A percentile compares a stretch with the other conserved stretches of the same genome.
Evolutionary conservation across 78 protist species (phyloP).

Genomic region (Dictyostelium capitatum): DNA sequence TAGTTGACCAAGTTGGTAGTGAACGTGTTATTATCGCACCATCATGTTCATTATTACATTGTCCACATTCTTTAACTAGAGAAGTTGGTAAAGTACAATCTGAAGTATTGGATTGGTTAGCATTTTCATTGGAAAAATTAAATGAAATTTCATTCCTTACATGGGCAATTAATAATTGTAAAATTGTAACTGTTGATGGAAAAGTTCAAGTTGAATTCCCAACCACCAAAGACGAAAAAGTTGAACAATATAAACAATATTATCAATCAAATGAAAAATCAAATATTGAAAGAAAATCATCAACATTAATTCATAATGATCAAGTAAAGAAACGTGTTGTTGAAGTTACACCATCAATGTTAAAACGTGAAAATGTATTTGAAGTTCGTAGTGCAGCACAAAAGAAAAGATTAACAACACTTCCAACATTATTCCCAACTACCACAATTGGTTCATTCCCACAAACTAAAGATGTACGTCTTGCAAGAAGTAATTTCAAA

Average conservation of each 20-base stretch:
- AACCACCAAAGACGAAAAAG: background rate
- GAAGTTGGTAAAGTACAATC: conserved; percentile 34
- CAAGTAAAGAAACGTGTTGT: conserved; percentile 37
- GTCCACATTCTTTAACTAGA: conserved; percentile 61
- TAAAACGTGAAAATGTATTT: conserved; percentile 43
- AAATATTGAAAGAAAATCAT: background rate
- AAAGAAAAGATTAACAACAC: conserved; percentile 8
- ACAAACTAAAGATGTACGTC: conserved; percentile 87
- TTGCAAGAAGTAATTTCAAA: conserved; percentile 40
- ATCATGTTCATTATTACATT: conserved; percentile 85
- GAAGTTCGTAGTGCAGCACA: conserved; percentile 59
- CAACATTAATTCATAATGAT: conserved; percentile 38
- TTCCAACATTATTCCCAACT: conserved; percentile 89
- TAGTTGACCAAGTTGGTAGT: conserved; percentile 4
- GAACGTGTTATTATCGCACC: conserved; percentile 69
- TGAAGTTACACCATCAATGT: conserved; percentile 75
- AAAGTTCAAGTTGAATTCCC: background rate
- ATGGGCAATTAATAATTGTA: background rate
- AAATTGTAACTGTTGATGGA: background rate
- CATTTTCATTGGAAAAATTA: conserved; percentile 86
- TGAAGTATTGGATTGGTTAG: conserved; percentile 83
- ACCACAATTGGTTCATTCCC: conserved; percentile 94
- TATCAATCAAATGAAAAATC: conserved; percentile 28
- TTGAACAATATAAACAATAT: background rate
- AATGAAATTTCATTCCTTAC: conserved; percentile 76